Evolutionary conservation across 495 filamentous ascomycete species (phyloP), one percentile per base, ranked within the genome.

Genomic region (Elasticomyces elasticus): DNA sequence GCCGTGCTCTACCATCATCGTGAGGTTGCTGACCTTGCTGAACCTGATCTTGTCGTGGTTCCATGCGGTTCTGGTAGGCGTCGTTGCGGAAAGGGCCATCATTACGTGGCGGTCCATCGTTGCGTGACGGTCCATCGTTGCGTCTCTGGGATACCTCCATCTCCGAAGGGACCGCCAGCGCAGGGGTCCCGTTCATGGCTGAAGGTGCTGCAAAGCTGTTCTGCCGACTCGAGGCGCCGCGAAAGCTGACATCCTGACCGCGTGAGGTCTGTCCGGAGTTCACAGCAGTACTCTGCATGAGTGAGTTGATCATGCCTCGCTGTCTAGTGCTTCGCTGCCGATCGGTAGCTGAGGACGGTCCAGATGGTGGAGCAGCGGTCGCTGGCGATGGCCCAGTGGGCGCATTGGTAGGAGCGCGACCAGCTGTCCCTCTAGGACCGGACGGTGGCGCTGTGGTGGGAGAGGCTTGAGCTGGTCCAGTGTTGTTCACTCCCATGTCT

Each of bases 231-330:
- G 55, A 40, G 9, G 59, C 59, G 5, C 59, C 59, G 6, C 59
- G 48, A 33, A 62, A 53, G 51, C 37, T 62, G 42, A 58, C 53
- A 37, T 49, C 52, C 31, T 61, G 58, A 23, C 52, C 42, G 23
- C 41, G 41, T 11, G 41, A 25, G 19, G 20, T 20, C 6, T 43
- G 26, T 17, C 43, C 22, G 1, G 31, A 30, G 26, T 42, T 42
- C 25, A 15, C 45, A 5, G 24, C 2, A 24, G 24, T 7, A 31
- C 15, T 49, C 5, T 20, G 17, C 15, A 24, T 30, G 23, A 25
- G 15, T 10, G 45, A 27, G 33, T 53, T 61, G 43, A 61, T 56
- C 15, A 35, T 24, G 3, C 26, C 47, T 11, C 57, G 45, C 22
- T 55, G 57, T 35, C 58, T 35, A 6, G 46, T 27, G 23, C 35